Evolutionary conservation across 208 protist species (phyloP), one percentile per base, ranked within the genome.

Genomic region (Crithidia acanthocephali): DNA sequence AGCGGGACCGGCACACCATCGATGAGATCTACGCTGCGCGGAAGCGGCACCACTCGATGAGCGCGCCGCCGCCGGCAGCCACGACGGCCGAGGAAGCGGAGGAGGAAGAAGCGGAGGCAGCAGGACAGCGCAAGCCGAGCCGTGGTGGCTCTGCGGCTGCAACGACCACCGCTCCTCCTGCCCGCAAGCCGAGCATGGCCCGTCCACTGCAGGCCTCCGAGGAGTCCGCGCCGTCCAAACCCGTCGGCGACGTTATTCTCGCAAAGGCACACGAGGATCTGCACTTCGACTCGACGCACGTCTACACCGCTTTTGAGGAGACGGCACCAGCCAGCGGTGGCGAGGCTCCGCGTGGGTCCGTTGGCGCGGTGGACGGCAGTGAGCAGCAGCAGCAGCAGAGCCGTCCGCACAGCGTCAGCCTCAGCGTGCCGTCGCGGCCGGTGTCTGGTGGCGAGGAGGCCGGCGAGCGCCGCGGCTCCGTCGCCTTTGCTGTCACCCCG

Each of bases 11-110:
- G 10, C 86, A 75, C 63, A 86, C 83, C 44, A 94, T 96, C 53
- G 91, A 96, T 59, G 82, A 92, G 60, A 82, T 96, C 13, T 96
- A 96, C 69, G 79, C 74, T 8, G 88, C 86, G 11, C 86, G 91
- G n/a, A 92, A 88, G 76, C 61, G 50, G 40, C 66, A 51, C 25
- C 47, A 81, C 64, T 65, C 58, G 52, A 20, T 59, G 37, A 48
- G 33, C 65, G 27, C 40, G 13, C 2, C n/a, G 32, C 42, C 33
- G 22, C 55, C 16, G 32, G 45, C 7, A 1, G 59, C 59, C 25
- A 47, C 68, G 10, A 20, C 58, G 16, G 51, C 2, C 33, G 48
- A n/a, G 20, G 60, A 48, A 32, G 57, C 10, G 2, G 48, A 45
- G 47, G 32, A 45, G n/a, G 47, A 53, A 50, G 30, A 40, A 5